A percentile compares a stretch with the other conserved stretches of the same genome.
Evolutionary conservation across 1,284 basidiomycete species (phyloP).

Genomic region (Phellopilus nigrolimitatus): DNA sequence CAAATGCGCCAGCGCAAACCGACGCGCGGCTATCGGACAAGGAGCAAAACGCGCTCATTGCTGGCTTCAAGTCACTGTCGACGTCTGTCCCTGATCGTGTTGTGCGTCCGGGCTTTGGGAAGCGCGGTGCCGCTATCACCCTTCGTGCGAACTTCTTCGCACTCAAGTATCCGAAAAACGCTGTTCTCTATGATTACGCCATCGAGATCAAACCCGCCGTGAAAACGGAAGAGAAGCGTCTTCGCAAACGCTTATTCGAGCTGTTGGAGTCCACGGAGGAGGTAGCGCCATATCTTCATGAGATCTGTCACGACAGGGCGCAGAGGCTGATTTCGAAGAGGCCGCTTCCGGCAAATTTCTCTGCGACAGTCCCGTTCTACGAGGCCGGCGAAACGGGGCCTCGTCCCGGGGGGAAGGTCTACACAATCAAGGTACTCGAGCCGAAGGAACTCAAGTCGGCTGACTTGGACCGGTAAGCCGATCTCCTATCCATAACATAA

Average conservation of each 20-base stretch:
- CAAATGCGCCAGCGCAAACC: too few species aligned
- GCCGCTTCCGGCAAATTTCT: constrained; percentile 47
- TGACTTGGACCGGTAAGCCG: constrained; percentile 45
- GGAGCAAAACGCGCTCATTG: too few species aligned
- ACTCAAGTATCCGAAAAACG: too few species aligned
- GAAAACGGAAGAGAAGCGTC: constrained; percentile 38
- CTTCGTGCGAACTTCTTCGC: too few species aligned
- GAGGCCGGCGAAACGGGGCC: constrained; percentile 50
- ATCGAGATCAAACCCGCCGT: too few species aligned
- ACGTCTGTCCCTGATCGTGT: too few species aligned
- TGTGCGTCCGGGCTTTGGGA: too few species aligned
- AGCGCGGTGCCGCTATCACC: too few species aligned
- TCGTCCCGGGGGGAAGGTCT: constrained; percentile 39
- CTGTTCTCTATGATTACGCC: too few species aligned
- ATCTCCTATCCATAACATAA: too few species aligned
- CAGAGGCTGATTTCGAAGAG: constrained; percentile 52
- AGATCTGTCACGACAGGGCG: constrained; percentile 59
- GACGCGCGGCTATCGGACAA: too few species aligned
- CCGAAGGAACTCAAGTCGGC: constrained; percentile 40
- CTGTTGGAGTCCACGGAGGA: constrained; percentile 47
- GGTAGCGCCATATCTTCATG: constrained; percentile 37
- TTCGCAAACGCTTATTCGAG: constrained; percentile 48
- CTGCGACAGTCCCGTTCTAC: constrained; percentile 44
- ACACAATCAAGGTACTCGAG: constrained; percentile 48
- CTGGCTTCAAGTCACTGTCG: too few species aligned